A percentile compares a stretch with the other conserved stretches of the same genome.
These are phyloP conservation scores for Penicillium sclerotiorum DNA, from an alignment of 2,329 filamentous ascomycete species.

Conservation along the genomic window DNA sequence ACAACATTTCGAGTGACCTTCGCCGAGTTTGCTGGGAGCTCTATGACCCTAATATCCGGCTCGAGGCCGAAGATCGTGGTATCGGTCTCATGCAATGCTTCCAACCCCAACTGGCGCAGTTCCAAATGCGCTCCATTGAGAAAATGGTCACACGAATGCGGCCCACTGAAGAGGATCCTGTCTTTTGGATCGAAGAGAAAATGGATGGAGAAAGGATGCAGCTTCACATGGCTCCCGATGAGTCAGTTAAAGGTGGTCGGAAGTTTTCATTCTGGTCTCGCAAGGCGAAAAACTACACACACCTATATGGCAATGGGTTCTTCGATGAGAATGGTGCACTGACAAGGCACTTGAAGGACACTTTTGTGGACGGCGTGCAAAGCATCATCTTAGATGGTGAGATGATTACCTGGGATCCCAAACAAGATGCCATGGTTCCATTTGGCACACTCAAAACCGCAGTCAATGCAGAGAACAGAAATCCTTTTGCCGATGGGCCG, in stretches of 20 bases:
- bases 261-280: conserved; percentile 89
- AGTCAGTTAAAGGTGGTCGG: conserved; percentile 66
- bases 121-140: conserved; percentile 80
- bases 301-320: conserved; percentile 81
- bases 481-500: conserved; percentile 65
- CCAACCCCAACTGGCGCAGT: conserved; percentile 91
- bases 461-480: conserved; percentile 75
- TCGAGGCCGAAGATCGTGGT: conserved; percentile 74
- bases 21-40: conserved; percentile 94
- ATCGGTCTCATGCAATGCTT: conserved; percentile 91
- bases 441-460: conserved; percentile 95
- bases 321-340: conserved; percentile 74
- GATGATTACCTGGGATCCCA: conserved; percentile 97
- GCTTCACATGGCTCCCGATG: conserved; percentile 82
- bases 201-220: conserved; percentile 97
- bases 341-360: conserved; percentile 75
- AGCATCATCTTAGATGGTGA: conserved; percentile 94
- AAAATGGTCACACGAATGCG: conserved; percentile 73
- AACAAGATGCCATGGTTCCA: conserved; percentile 77
- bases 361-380: conserved; percentile 75
- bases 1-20: conserved; percentile 88
- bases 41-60: conserved; percentile 68
- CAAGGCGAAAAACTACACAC: conserved; percentile 95
- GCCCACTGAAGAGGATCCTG: conserved; percentile 67
- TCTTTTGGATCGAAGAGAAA: conserved; percentile 98